Percentiles rank a stretch among this genome's conserved stretches.
Conservation (phyloP, 441 rosid genomes). For the Melastoma candidum region DNA sequence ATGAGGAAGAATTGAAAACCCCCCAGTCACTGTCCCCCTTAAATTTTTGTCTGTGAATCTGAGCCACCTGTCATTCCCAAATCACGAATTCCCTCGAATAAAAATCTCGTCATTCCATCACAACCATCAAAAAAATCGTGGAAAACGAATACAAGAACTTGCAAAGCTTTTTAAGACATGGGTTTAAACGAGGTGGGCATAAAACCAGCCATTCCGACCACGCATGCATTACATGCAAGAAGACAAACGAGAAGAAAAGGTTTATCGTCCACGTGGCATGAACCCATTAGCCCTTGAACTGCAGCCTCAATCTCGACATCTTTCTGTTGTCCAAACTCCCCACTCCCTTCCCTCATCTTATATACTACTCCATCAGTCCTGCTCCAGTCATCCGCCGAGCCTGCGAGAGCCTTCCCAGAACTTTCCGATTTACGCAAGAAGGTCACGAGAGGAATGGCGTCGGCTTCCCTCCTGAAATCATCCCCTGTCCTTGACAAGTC, state of each 20-base stretch:
- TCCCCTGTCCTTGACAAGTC: constrained; percentile 68
- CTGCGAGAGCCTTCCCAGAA: constrained; percentile 7
- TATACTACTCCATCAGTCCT: constrained; percentile 26
- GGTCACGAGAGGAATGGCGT: constrained; percentile 37
- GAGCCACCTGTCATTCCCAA: too few species aligned
- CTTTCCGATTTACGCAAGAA: constrained; percentile 21
- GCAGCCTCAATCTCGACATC: constrained; percentile 73
- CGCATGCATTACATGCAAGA: constrained; percentile 12
- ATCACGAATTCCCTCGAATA: too few species aligned
- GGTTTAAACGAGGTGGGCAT: constrained; percentile 29
- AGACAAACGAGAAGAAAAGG: constrained; percentile 17
- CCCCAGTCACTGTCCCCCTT: too few species aligned
- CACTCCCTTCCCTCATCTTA: constrained; percentile 11
- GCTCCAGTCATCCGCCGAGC: constrained; percentile 2
- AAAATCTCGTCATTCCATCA: too few species aligned
- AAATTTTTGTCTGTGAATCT: too few species aligned
- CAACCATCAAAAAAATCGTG: too few species aligned
- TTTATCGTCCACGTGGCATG: constrained; percentile 52
- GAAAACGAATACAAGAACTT: constrained; percentile 16
- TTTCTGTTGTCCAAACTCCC: constrained; percentile 4
- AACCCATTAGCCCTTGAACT: constrained; percentile 24
- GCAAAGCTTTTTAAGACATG: not conserved
- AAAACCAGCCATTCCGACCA: constrained; percentile 35
- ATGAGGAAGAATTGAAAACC: too few species aligned
- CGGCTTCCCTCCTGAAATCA: constrained; percentile 70